Evolutionary conservation across 2,329 filamentous ascomycete genomes (phyloP), one percentile per base, ranked within the genome.

Genomic region (Chrysoporthe cubensis): DNA sequence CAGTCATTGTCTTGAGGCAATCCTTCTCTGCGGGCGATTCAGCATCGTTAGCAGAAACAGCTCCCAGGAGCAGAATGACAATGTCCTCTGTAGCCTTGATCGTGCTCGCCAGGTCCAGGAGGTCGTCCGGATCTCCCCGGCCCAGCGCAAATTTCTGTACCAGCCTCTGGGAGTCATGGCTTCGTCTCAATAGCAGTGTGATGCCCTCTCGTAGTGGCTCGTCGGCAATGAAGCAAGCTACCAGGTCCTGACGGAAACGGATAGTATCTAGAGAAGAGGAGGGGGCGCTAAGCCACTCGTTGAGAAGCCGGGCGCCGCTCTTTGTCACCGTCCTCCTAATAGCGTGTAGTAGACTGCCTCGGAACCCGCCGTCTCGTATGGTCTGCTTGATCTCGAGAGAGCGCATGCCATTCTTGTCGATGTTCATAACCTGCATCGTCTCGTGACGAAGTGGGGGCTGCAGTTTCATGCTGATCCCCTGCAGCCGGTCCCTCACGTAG

Each of bases 81-180:
- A 97, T 89, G 21, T 90, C 86, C 66, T 88, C 84, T 4, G 92
- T 94, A 6, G 91, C 89, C 63, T 87, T 80, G 69, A 98, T 92
- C 0, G 96, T 97, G 72, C 87, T 90, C 1, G 93, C 92, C 16
- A 99, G 83, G 62, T 89, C 91, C 56, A 98, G 83, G 48, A 99
- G 85, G 77, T 98, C 96, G 75, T 98, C 95, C 1, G 95, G 87
- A 74, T 97, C 92, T n/a, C 95, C 96, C 71, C 93, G 88, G 13
- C 95, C 94, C 9, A 98, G 86, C 0, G 95, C 92, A 77, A 99
- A 98, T 76, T 96, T 97, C 75, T 98, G 96, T 1, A 97, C 89
- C 3, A 99, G 83, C 1, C 96, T 91, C 74, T 96, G 91, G 2
- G 93, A 93, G 79, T 99, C 96, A 73, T 93, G 90, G 63, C 90